A percentile compares a stretch with the other conserved stretches of the same genome.
phyloP scores from a whole-genome alignment of 257 asterid species.

The Solanum habrochaites region DNA sequence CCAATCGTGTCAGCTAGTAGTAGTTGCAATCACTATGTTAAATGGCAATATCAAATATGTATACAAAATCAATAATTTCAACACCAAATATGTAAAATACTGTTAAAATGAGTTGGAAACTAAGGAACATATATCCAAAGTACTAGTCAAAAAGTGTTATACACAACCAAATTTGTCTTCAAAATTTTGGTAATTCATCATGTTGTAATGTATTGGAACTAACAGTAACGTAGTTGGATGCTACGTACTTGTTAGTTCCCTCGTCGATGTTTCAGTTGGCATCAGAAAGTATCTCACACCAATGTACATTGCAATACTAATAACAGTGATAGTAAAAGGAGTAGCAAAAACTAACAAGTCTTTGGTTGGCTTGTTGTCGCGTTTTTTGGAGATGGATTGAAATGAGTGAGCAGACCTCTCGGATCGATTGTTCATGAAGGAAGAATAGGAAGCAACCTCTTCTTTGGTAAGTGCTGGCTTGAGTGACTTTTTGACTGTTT shows the following conservation, averaged over 20 bases:
- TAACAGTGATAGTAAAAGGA: conserved; percentile 19
- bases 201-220: neutral
- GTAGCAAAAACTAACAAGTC: conserved; percentile 13
- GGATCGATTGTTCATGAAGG: conserved; percentile 42
- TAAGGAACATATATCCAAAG: neutral
- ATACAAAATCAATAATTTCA: neutral
- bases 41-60: neutral
- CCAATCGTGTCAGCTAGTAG: neutral
- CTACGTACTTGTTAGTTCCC: conserved; percentile 28
- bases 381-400: conserved; percentile 4
- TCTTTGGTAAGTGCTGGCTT: conserved; percentile 58
- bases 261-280: neutral
- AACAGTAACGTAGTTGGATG: neutral
- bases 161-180: neutral
- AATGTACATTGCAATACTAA: conserved; percentile 13
- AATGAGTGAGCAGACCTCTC: conserved; percentile 1
- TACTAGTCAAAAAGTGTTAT: neutral
- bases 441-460: conserved; percentile 51
- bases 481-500: conserved; percentile 36
- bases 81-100: neutral
- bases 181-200: neutral
- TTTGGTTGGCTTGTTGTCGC: conserved; percentile 9
- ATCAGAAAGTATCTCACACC: conserved; percentile 20
- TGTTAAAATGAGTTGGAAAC: neutral
- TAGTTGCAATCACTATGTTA: neutral